Conservation (phyloP, 805 yeast genomes). For the Teunomyces barrocoloradensis region DNA sequence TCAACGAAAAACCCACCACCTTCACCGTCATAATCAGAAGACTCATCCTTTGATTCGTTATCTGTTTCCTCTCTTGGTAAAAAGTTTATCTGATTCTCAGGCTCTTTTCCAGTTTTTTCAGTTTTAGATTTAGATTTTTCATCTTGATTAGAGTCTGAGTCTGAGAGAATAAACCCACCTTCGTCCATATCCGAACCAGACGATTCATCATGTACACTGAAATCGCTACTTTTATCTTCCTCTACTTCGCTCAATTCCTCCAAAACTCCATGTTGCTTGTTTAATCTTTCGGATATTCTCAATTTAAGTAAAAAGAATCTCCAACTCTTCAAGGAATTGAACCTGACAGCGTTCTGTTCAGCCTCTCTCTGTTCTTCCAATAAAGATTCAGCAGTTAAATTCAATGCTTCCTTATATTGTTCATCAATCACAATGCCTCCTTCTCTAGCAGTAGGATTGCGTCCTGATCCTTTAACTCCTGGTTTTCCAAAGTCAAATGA, state of each 20-base stretch:
- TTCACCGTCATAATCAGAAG: slow-evolving; percentile 3
- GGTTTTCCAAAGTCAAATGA: slow-evolving; percentile 69
- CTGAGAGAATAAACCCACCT: slow-evolving; percentile 1
- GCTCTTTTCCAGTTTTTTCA: not conserved
- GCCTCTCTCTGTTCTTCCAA: slow-evolving; percentile 49
- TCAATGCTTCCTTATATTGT: slow-evolving; percentile 60
- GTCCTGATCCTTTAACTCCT: slow-evolving; percentile 19
- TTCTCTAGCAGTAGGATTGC: slow-evolving; percentile 58
- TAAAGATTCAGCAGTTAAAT: slow-evolving; percentile 47
- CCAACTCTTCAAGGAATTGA: slow-evolving; percentile 55
- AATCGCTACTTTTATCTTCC: slow-evolving; percentile 17
- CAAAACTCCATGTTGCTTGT: slow-evolving; percentile 47
- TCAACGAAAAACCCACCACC: slow-evolving; percentile 27
- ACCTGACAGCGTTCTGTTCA: slow-evolving; percentile 41
- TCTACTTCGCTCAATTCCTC: slow-evolving; percentile 10
- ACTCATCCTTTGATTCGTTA: not conserved
- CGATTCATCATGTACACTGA: slow-evolving; percentile 15
- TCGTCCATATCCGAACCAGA: slow-evolving; percentile 3
- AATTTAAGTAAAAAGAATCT: slow-evolving; percentile 49
- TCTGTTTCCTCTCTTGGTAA: too few relatives aligned
- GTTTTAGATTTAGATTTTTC: not conserved
- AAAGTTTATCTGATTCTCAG: not conserved
- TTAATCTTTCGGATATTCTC: slow-evolving; percentile 46
- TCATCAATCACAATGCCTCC: slow-evolving; percentile 75
- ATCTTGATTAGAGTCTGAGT: not conserved